Conservation (phyloP, 441 rosid genomes). For the Pelargonium myrrhifolium region DNA sequence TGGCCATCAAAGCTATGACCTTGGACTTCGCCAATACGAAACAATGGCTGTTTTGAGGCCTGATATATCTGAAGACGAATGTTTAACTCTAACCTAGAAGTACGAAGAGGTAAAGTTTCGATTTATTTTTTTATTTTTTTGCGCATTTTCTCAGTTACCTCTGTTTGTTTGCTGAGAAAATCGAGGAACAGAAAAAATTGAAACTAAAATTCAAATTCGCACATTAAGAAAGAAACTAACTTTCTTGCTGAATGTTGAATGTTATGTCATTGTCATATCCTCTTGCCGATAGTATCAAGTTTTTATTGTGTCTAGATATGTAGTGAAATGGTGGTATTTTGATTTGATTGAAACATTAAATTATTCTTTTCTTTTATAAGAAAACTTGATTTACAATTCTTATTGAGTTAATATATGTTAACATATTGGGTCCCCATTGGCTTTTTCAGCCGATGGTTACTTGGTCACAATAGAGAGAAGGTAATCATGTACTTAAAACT, state of each 20-base stretch:
- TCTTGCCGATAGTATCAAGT: no score
- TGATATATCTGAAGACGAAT: slow-evolving; percentile 87
- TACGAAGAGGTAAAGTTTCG: slow-evolving; percentile 66
- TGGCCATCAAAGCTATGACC: no score
- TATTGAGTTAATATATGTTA: background rate
- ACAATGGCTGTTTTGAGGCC: no score
- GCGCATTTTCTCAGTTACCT: slow-evolving; percentile 4
- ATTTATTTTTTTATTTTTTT: no score
- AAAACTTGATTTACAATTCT: background rate
- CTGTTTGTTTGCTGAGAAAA: background rate
- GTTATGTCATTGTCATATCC: no score
- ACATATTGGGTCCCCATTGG: no score
- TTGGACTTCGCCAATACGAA: no score
- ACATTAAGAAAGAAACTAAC: background rate
- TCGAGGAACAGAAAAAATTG: background rate
- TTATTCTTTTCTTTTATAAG: background rate
- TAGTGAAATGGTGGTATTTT: background rate
- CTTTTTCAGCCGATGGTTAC: no score
- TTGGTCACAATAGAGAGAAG: no score
- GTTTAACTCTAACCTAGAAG: slow-evolving; percentile 73
- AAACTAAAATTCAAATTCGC: background rate
- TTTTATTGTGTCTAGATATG: no score
- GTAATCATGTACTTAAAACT: no score
- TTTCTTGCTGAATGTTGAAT: background rate
- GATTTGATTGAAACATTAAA: background rate